These are phyloP conservation scores for Metarhizium rileyi DNA, from an alignment of 2,329 filamentous ascomycete genomes.

Conservation along the genomic window DNA sequence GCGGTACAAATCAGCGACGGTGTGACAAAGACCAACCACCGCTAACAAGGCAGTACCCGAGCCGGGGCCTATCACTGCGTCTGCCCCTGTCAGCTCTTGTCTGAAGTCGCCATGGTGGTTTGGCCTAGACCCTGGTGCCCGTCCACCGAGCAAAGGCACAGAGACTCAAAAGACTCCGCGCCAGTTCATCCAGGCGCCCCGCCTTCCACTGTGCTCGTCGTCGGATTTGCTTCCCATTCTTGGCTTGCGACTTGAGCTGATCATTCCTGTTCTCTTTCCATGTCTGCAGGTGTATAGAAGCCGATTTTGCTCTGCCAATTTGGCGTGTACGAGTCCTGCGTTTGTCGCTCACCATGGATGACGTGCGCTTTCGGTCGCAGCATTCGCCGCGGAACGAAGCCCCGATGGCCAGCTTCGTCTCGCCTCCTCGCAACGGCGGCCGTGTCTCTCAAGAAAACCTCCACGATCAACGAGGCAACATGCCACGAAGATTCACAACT, in stretches of 20 bases:
- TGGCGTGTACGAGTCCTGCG: constrained; percentile 30
- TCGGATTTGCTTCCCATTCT: constrained; percentile 16
- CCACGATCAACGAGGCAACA: constrained; percentile 62
- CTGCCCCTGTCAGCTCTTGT: constrained; percentile 1
- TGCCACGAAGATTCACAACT: constrained; percentile 90
- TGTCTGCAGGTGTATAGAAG: constrained; percentile 25
- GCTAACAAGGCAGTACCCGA: constrained; percentile 6
- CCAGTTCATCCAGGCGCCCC: constrained; percentile 14
- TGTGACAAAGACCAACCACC: constrained; percentile 7
- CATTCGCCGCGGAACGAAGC: constrained; percentile 69
- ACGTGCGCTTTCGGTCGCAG: constrained; percentile 68
- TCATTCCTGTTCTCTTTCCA: constrained; percentile 23
- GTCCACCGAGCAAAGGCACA: constrained; percentile 6
- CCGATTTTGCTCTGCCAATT: constrained; percentile 24
- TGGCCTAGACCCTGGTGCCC: constrained; percentile 12
- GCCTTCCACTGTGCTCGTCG: constrained; percentile 20
- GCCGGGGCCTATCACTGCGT: background rate
- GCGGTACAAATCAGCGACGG: constrained; percentile 1
- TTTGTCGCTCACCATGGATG: constrained; percentile 48
- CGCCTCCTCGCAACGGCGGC: constrained; percentile 60
- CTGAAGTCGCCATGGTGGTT: background rate
- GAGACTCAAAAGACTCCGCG: constrained; percentile 5
- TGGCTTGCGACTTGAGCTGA: constrained; percentile 18
- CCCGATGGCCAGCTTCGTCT: constrained; percentile 64
- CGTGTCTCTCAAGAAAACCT: constrained; percentile 43